A percentile compares a stretch with the other conserved stretches of the same genome.
These are phyloP conservation scores for Dysphania ambrosioides DNA, from an alignment of 148 eudicot genomes.

Conservation along the genomic window DNA sequence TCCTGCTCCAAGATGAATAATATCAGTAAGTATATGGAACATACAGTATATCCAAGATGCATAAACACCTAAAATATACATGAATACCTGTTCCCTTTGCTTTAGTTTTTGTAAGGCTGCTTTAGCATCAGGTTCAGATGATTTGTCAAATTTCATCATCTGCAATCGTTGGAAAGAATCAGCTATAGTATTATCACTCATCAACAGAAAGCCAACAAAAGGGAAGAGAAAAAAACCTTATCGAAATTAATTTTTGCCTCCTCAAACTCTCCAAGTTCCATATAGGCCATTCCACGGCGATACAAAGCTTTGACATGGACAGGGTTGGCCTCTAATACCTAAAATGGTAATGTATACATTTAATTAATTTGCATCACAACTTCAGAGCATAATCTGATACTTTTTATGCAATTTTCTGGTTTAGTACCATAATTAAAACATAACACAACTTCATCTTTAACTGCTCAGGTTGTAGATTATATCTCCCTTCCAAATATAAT, in stretches of 20 bases:
- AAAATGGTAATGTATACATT: conserved; percentile 11
- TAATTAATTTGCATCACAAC: background rate
- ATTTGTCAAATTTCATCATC: conserved; percentile 81
- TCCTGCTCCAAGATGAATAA: conserved; percentile 44
- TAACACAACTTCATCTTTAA: background rate
- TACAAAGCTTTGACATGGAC: conserved; percentile 89
- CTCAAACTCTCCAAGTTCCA: conserved; percentile 85
- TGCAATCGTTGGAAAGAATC: conserved; percentile 30
- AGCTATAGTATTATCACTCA: no score
- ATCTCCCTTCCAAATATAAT: background rate
- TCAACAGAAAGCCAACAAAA: background rate
- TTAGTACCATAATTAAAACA: background rate
- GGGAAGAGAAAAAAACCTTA: conserved; percentile 43
- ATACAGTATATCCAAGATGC: background rate
- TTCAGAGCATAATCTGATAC: background rate
- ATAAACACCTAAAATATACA: background rate
- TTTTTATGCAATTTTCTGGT: background rate
- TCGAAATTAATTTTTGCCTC: conserved; percentile 85
- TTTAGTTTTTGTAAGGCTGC: conserved; percentile 82
- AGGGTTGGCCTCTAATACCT: conserved; percentile 90
- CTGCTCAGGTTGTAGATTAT: background rate
- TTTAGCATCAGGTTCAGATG: conserved; percentile 84
- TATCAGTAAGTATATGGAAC: background rate
- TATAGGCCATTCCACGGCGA: conserved; percentile 96
- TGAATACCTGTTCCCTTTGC: conserved; percentile 80